Evolutionary conservation across 371 early-diverging fungal species (phyloP).

Genomic region (Syncephalis plumigaleata): DNA sequence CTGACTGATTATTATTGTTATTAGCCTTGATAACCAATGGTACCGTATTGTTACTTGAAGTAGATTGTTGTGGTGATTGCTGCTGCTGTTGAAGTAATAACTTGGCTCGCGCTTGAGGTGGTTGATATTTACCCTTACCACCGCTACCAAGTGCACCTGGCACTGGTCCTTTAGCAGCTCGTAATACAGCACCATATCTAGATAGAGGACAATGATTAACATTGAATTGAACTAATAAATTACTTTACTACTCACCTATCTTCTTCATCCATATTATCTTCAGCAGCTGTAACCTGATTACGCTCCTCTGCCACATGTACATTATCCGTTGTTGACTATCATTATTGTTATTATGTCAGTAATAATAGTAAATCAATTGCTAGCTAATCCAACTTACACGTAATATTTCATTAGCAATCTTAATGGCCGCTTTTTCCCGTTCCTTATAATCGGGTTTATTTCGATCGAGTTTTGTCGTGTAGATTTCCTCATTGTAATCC

Average conservation of each 20-base stretch:
- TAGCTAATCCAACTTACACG: conserved; percentile 17
- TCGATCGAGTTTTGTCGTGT: conserved; percentile 88
- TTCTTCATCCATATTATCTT: conserved; percentile 73
- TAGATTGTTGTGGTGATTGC: conserved; percentile 3
- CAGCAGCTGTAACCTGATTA: conserved; percentile 33
- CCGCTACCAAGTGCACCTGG: conserved; percentile 1
- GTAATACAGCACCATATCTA: conserved; percentile 1
- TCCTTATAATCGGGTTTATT: conserved; percentile 69
- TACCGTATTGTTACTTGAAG: no score
- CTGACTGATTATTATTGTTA: not conserved
- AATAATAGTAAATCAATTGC: not conserved
- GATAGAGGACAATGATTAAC: no score
- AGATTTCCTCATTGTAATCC: conserved; percentile 89
- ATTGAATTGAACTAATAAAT: no score
- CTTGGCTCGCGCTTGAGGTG: not conserved
- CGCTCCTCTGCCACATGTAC: conserved; percentile 90
- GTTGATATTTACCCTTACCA: conserved; percentile 1
- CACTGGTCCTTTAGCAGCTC: conserved; percentile 4
- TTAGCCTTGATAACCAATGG: no score
- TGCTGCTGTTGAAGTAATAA: conserved; percentile 4
- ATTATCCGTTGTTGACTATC: conserved; percentile 46
- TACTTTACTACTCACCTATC: conserved; percentile 52
- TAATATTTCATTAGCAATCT: conserved; percentile 88
- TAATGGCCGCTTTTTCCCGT: conserved; percentile 71
- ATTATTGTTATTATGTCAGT: not conserved